These are phyloP conservation scores for Kwoniella dejecticola DNA, from an alignment of 768 basidiomycete genomes.

Conservation along the genomic window DNA sequence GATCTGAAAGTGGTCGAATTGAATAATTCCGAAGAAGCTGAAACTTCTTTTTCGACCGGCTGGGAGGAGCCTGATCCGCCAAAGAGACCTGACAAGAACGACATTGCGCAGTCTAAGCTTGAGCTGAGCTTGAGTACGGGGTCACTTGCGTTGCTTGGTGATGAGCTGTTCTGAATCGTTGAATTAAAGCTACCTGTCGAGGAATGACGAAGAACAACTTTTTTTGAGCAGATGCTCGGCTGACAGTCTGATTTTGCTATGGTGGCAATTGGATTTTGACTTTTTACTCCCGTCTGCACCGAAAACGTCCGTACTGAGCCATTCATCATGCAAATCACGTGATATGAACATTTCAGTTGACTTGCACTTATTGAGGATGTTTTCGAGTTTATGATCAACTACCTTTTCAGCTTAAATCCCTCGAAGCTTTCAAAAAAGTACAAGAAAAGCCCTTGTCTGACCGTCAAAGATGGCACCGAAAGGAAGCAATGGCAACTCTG, in stretches of 20 bases:
- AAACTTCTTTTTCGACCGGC: slow-evolving; percentile 25
- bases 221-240: slow-evolving; percentile 1
- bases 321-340: no score
- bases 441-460: not conserved
- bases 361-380: no score
- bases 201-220: slow-evolving; percentile 18
- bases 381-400: no score
- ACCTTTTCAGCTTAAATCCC: no score
- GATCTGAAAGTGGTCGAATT: slow-evolving; percentile 45
- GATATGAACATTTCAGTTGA: no score
- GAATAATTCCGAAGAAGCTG: slow-evolving; percentile 49
- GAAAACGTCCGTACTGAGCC: no score
- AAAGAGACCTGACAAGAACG: slow-evolving; percentile 42
- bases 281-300: no score
- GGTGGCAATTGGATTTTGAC: slow-evolving; percentile 2
- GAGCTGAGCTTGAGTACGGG: no score
- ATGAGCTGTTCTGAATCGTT: no score
- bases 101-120: slow-evolving; percentile 35
- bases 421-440: no score
- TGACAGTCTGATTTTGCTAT: not conserved
- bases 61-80: slow-evolving; percentile 19
- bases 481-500: not conserved
- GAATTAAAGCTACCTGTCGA: no score
- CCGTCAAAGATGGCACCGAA: not conserved
- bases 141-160: no score